phyloP scores from a whole-genome alignment of 78 protist genomes.

The Diacronema lutheri region DNA sequence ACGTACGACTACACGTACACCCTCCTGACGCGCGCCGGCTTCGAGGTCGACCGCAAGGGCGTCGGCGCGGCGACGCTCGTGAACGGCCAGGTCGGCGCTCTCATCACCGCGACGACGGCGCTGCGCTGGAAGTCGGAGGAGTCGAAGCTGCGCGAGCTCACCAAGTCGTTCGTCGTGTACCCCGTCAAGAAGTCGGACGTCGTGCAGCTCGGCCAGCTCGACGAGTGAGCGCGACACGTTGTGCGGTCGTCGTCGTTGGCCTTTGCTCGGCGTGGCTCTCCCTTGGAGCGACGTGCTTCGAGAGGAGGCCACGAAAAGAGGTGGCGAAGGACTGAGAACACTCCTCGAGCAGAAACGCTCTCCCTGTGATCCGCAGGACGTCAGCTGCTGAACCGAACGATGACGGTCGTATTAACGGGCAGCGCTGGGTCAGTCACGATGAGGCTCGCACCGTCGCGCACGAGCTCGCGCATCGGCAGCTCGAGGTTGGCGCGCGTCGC shows the following conservation, averaged over 20 bases:
- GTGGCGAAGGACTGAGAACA: too few species aligned
- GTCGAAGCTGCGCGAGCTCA: background rate
- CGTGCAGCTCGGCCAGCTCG: too few species aligned
- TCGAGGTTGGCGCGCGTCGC: background rate
- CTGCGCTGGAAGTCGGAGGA: background rate
- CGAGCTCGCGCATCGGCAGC: background rate
- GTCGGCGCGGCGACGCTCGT: background rate
- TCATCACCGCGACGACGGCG: background rate
- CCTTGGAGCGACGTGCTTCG: too few species aligned
- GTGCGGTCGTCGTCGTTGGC: too few species aligned
- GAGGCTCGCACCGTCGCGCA: background rate
- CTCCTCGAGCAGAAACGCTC: too few species aligned
- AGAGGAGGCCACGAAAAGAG: too few species aligned
- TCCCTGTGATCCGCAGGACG: too few species aligned
- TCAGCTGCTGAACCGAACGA: background rate
- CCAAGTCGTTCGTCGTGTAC: slow-evolving; percentile 1
- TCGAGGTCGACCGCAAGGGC: background rate
- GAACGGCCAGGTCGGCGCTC: background rate
- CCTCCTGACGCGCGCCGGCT: slow-evolving; percentile 24
- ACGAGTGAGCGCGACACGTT: too few species aligned
- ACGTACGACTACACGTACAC: background rate
- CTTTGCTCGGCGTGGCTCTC: too few species aligned
- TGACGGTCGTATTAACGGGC: background rate
- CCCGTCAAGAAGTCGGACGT: background rate
- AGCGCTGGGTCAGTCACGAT: background rate